Percentiles rank a stretch among this genome's conserved stretches.
Conservation (phyloP, 1,139 yeast species). For the Pichiaceae sp. region DNA sequence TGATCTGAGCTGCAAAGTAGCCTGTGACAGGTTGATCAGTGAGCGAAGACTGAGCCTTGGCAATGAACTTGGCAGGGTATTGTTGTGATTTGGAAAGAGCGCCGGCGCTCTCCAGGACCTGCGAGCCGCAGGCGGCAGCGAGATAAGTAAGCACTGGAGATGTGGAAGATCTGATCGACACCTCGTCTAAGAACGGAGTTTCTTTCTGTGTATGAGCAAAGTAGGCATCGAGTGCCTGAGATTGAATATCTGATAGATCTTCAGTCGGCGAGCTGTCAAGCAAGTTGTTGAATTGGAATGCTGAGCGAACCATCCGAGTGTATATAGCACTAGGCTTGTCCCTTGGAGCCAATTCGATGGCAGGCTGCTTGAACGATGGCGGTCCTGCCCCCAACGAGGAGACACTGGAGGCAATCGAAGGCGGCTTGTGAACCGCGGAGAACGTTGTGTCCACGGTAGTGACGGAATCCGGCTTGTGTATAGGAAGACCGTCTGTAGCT, state of each 20-base stretch:
- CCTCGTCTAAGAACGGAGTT: constrained; percentile 2
- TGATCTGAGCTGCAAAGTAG: constrained; percentile 24
- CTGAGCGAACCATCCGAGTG: neutral
- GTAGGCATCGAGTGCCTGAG: constrained; percentile 3
- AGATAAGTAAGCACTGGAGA: neutral
- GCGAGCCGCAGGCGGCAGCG: constrained; percentile 1
- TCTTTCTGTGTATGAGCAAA: constrained; percentile 3
- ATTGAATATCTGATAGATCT: neutral
- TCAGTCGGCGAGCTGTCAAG: neutral
- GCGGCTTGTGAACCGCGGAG: constrained; percentile 86
- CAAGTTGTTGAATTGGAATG: neutral
- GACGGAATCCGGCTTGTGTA: constrained; percentile 1
- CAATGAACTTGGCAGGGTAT: constrained; percentile 1
- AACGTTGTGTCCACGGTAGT: constrained; percentile 49
- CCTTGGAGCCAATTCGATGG: neutral
- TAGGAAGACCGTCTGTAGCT: neutral
- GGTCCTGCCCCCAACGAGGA: neutral
- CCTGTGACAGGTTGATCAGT: neutral
- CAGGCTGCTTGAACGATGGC: neutral
- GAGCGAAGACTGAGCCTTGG: neutral
- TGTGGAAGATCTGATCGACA: neutral
- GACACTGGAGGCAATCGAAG: constrained; percentile 34
- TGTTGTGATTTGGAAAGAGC: neutral
- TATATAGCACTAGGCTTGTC: neutral
- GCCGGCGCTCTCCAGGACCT: constrained; percentile 1